These are phyloP conservation scores for Geum urbanum DNA, from an alignment of 306 rosid genomes.

Conservation along the genomic window DNA sequence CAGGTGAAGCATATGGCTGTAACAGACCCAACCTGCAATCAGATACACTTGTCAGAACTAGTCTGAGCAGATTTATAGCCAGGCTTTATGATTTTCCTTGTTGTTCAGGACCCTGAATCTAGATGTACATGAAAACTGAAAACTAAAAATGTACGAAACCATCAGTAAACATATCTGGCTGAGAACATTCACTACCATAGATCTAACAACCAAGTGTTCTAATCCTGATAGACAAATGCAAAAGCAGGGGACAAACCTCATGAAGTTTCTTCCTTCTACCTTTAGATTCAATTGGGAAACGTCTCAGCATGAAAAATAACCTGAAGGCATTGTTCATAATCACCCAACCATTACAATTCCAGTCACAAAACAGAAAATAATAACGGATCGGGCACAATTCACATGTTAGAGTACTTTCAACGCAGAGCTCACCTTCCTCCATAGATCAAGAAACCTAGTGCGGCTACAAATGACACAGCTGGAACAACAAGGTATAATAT, in stretches of 20 bases:
- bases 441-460: slow-evolving; percentile 82
- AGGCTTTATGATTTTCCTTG: background rate
- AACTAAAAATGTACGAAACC: background rate
- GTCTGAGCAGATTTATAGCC: background rate
- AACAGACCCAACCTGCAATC: slow-evolving; percentile 89
- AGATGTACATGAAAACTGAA: background rate
- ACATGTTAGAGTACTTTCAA: slow-evolving; percentile 20
- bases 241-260: slow-evolving; percentile 60
- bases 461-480: slow-evolving; percentile 86
- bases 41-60: slow-evolving; percentile 11
- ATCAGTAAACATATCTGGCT: background rate
- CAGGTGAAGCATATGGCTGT: slow-evolving; percentile 96
- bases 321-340: slow-evolving; percentile 33
- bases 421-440: slow-evolving; percentile 84
- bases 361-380: slow-evolving; percentile 14
- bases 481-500: slow-evolving; percentile 12
- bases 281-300: slow-evolving; percentile 92
- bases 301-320: slow-evolving; percentile 94
- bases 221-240: slow-evolving; percentile 23
- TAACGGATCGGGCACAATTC: slow-evolving; percentile 17
- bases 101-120: slow-evolving; percentile 1
- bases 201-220: background rate
- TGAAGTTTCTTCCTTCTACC: slow-evolving; percentile 97
- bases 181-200: background rate
- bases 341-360: slow-evolving; percentile 11